Base-by-base conservation (phyloP, 345 rosid species). In the Salix suchowensis region DNA sequence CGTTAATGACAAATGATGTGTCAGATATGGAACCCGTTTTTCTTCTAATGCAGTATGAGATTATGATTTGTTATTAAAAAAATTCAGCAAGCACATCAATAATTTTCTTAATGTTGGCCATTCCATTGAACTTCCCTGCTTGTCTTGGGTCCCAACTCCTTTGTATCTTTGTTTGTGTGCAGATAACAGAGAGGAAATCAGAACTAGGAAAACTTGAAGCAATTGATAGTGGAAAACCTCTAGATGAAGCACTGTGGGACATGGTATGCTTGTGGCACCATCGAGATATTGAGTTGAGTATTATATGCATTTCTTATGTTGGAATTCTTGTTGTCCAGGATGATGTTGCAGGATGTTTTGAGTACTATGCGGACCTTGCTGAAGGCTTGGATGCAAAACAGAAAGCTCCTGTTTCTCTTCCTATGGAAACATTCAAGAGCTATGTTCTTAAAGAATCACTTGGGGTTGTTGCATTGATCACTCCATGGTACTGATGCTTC, bases 271-370 rank as follows among this genome's bases (percentile, higher is more conserved):
- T 74, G 34, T 64, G 60, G 34, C 76, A 52, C 72, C 64, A 23
- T 61, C 24, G 32, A 18, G 28, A 72, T 58, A 14, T 42, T 23
- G 32, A 8, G 74, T 61, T 39, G 32, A 48, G 21, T 72, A 32
- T 75, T 73, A n/a, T 70, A 69, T 26, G 15, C 48, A 50, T 60
- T 77, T 71, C 78, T 76, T 44, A 82, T 36, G 26, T 74, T 74
- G 60, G 73, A 71, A 81, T 42, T 75, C n/a, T 70, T 89, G 72
- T 81, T 72, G 50, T 82, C 13, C 87, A 96, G 98, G 99, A 96
- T 82, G 98, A 96, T 88, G 97, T 94, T 74, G 95, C 98, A 67
- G 97, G 88, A 42, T 96, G 99, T 83, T 96, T 96, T 64, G 97
- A 94, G 79, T 96, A 91, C 78, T 94, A 90, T 70, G 99, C 99